Percentiles rank a stretch among this genome's conserved stretches.
phyloP scores from a whole-genome alignment of 495 filamentous ascomycete species.

The Pyrenopolyporus hunteri region DNA sequence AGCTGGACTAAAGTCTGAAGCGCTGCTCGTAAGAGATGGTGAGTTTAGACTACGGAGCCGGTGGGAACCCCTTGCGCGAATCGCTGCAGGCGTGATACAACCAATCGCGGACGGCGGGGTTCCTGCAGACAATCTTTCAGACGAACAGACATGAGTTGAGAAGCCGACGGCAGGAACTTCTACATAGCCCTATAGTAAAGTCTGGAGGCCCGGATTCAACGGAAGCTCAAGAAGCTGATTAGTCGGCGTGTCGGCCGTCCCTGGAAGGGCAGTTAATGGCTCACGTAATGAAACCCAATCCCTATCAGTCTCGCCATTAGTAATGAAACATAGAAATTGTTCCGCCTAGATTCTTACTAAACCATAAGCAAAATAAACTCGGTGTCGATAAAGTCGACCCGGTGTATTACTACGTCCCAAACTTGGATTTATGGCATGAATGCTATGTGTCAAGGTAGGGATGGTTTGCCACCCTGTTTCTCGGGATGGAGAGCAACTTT shows the following conservation, averaged over 20 bases:
- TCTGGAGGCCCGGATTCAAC: background rate
- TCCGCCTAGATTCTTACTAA: conserved; percentile 1
- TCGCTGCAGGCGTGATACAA: conserved; percentile 34
- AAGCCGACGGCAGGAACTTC: conserved; percentile 21
- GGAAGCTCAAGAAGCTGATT: conserved; percentile 18
- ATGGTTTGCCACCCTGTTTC: conserved; percentile 1
- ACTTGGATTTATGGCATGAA: conserved; percentile 7
- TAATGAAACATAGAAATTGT: conserved; percentile 15
- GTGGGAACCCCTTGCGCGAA: conserved; percentile 37
- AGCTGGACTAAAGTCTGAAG: conserved; percentile 29
- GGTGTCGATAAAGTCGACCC: background rate
- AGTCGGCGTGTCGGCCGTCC: conserved; percentile 28
- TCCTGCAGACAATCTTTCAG: conserved; percentile 19
- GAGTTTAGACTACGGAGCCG: conserved; percentile 27
- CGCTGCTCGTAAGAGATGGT: conserved; percentile 29
- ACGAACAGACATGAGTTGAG: conserved; percentile 34
- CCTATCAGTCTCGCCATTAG: background rate
- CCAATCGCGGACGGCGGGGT: conserved; percentile 17
- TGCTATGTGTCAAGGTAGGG: conserved; percentile 14
- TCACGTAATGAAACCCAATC: conserved; percentile 9
- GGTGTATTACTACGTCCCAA: background rate
- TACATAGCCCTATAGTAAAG: conserved; percentile 4
- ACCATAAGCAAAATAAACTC: background rate
- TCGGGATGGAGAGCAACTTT: background rate
- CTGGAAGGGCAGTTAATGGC: background rate